Conservation (phyloP, 805 yeast species). For the Cyberlindnera mississippiensis region DNA sequence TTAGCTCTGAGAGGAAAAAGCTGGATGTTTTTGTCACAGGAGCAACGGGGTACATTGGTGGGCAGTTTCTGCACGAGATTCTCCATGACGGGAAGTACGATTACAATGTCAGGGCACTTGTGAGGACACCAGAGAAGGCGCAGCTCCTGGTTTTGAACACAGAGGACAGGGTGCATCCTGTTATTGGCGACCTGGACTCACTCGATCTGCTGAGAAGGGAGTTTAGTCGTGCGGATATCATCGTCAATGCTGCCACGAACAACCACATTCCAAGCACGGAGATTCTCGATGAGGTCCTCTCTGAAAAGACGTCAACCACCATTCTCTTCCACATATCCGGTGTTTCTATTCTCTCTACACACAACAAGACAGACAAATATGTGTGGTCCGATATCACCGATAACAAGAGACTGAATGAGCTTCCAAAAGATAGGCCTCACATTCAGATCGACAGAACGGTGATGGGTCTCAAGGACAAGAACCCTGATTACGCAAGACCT, state of each 20-base stretch:
- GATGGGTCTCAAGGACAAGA: conserved; percentile 29
- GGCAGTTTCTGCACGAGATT: conserved; percentile 27
- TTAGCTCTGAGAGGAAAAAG: too few relatives aligned
- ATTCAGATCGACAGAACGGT: conserved; percentile 28
- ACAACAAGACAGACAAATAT: conserved; percentile 1
- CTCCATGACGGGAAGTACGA: conserved; percentile 9
- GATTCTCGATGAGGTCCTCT: conserved; percentile 25
- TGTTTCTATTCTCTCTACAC: conserved; percentile 10
- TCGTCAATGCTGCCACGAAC: conserved; percentile 32
- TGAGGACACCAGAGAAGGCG: conserved; percentile 25
- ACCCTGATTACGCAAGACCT: conserved; percentile 29
- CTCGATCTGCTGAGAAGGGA: conserved; percentile 18
- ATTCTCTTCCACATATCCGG: conserved; percentile 37
- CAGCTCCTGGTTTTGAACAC: conserved; percentile 13
- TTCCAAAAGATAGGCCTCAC: conserved; percentile 10
- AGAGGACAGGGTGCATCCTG: conserved; percentile 20
- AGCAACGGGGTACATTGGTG: conserved; percentile 36
- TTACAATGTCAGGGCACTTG: conserved; percentile 25
- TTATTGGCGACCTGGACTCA: conserved; percentile 27
- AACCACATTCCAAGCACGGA: conserved; percentile 28
- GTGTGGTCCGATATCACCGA: conserved; percentile 11
- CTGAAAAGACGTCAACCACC: conserved; percentile 24
- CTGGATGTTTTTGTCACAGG: conserved; percentile 21
- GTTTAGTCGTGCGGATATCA: conserved; percentile 27
- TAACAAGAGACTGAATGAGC: conserved; percentile 1